Conservation (phyloP, 768 basidiomycete species). For the Dendrothele bispora region DNA sequence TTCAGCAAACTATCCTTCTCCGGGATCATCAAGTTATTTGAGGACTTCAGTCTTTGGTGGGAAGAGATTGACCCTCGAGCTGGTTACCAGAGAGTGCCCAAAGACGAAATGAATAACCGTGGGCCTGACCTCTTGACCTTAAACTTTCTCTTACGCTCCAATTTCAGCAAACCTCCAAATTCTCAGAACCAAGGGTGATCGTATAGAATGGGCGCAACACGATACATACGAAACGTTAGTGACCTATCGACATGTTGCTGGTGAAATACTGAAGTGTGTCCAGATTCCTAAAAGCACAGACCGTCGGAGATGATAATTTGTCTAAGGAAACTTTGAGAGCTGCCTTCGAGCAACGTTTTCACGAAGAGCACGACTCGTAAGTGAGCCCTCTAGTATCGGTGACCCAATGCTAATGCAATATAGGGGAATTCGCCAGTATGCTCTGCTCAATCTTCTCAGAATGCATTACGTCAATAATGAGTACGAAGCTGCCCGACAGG, state of each 20-base stretch:
- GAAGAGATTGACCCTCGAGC: constrained; percentile 43
- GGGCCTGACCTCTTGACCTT: constrained; percentile 12
- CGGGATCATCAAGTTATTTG: constrained; percentile 64
- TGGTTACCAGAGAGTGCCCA: constrained; percentile 49
- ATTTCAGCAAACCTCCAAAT: constrained; percentile 46
- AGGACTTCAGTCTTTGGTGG: constrained; percentile 72
- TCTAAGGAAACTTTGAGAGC: constrained; percentile 71
- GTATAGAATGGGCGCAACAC: constrained; percentile 62
- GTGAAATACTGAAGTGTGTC: background rate
- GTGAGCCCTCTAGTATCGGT: constrained; percentile 23
- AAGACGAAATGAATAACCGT: constrained; percentile 54
- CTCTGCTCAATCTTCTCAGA: constrained; percentile 72
- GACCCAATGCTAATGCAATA: constrained; percentile 1
- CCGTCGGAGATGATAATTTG: constrained; percentile 65
- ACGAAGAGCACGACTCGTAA: constrained; percentile 78
- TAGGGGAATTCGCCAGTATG: constrained; percentile 80
- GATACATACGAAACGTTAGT: constrained; percentile 61
- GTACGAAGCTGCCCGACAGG: constrained; percentile 67
- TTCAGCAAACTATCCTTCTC: constrained; percentile 77
- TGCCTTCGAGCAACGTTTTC: constrained; percentile 87
- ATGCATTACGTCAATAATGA: constrained; percentile 77
- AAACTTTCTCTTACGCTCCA: background rate
- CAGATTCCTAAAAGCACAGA: constrained; percentile 70
- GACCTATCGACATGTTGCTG: too few relatives aligned
- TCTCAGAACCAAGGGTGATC: constrained; percentile 65